Evolutionary conservation across 1,284 basidiomycete genomes (phyloP), one percentile per base, ranked within the genome.

Genomic region (Somion occarium): DNA sequence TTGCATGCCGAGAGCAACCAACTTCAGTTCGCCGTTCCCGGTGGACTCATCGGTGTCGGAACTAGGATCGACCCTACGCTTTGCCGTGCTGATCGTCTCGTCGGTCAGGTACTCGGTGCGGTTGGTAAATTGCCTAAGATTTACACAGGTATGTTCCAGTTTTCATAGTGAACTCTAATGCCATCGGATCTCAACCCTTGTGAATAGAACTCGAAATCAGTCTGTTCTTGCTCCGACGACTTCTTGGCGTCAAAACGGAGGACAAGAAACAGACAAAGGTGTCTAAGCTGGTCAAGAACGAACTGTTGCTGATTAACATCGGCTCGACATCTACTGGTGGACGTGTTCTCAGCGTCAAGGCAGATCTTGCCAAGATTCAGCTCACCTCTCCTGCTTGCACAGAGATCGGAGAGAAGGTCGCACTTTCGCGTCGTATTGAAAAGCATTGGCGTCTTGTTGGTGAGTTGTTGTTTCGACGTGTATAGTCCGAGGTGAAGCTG

Each of bases 191-290:
- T n/a, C n/a, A n/a, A n/a, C n/a, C n/a, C n/a, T n/a, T n/a, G n/a
- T n/a, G n/a, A n/a, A 5, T 55, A 90, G 89, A 91, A 68, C 78
- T 96, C 46, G 93, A 96, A 70, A 94, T 95, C 69, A 91, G 84
- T 64, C 73, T 95, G 58, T 97, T 96, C 85, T 76, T 97, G 44
- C 85, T 97, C 44, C 90, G 97, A 57, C 84, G 97, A 58, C 73
- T 99, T 54, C 82, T 99, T n/a, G 96, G 46, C 71, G 97, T 98
- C 60, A 95, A 96, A 71, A 93, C 92, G 24, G 95, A 98, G 70
- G 96, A 98, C 74, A 96, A 95, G 76, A 98, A 98, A 71, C 92
- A 96, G 69, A 97, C 96, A 45, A 98, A 93, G 70, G 93, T 95
- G 24, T 78, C 90, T 49, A 98, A 98, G 71, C 79, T 98, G 45